Conservation (phyloP, 108 stramenopile genomes). For the Cyclotella cryptica region DNA sequence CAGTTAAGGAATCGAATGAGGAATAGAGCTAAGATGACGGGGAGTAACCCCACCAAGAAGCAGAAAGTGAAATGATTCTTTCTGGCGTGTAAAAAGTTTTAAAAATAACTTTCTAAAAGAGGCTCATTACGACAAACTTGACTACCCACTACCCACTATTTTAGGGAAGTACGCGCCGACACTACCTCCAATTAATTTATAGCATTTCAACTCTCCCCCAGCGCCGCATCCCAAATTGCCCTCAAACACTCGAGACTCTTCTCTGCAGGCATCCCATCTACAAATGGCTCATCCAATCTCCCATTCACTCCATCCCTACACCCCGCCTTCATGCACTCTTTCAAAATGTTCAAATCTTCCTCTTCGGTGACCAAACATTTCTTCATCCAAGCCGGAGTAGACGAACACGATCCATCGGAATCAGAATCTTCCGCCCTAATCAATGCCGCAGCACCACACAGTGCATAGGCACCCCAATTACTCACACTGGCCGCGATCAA, state of each 20-base stretch:
- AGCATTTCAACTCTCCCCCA: not conserved
- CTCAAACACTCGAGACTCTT: constrained; percentile 66
- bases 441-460: constrained; percentile 68
- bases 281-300: constrained; percentile 66
- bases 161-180: too few relatives aligned
- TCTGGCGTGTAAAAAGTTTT: too few relatives aligned
- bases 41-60: not conserved
- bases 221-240: constrained; percentile 54
- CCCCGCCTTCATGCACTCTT: constrained; percentile 61
- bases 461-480: constrained; percentile 91
- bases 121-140: too few relatives aligned
- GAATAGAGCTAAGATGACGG: constrained; percentile 31
- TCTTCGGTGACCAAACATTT: constrained; percentile 63
- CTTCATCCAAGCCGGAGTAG: constrained; percentile 49
- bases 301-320: constrained; percentile 79
- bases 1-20: constrained; percentile 62
- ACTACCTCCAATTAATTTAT: not conserved
- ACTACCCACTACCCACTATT: too few relatives aligned
- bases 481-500: constrained; percentile 84
- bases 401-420: too few relatives aligned
- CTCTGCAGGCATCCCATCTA: constrained; percentile 81
- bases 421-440: constrained; percentile 21
- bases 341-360: constrained; percentile 60
- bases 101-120: too few relatives aligned
- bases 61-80: not conserved